Evolutionary conservation across 73 alveolate species (phyloP), one percentile per base, ranked within the genome.

Genomic region (Paraurostyla sp.): DNA sequence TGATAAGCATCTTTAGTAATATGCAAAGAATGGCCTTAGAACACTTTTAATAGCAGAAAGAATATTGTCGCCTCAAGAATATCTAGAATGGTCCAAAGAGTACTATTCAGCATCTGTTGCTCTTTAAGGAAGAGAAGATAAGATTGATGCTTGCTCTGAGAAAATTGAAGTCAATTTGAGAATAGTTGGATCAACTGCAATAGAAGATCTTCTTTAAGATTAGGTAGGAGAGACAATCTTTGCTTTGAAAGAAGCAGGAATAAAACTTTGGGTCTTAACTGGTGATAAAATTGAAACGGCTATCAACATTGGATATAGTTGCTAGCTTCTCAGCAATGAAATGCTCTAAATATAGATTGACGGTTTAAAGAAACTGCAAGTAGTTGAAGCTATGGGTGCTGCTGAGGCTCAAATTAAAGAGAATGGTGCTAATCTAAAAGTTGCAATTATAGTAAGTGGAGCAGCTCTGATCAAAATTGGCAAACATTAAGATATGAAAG

Each of bases 281-380:
- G 99, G 99, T 20, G 99, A 97, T 81, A 97, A 97, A 75, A 85
- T 93, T 90, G 99, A 97, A 65, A 97, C 99, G 25, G 99, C 98
- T 35, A 95, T 94, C 48, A 97, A 97, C 81, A 96, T 96, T 49
- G 98, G 98, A 0, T 76, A 59, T 25, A 82, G 98, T 16, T 97
- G 99, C 60, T 89, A 96, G 57, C 91, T 97, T 62, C 91, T 97
- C 62, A 80, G 94, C 29, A 88, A 91, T 56, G 92, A 91, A 29
- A 95, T 95, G 97, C 91, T 80, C 6, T 35, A 68, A 41, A 85
- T 87, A 49, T 90, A 90, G 40, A 83, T 93, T 6, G 95, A 92
- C 73, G 93, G 69, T 4, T 20, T 4, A 33, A 18, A 33, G 20
- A 69, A 80, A 9, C 50, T 27, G 0, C 76, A 46, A 13, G 45